These are phyloP conservation scores for Backusella circina DNA, from an alignment of 192 early-diverging fungal species.

Conservation along the genomic window DNA sequence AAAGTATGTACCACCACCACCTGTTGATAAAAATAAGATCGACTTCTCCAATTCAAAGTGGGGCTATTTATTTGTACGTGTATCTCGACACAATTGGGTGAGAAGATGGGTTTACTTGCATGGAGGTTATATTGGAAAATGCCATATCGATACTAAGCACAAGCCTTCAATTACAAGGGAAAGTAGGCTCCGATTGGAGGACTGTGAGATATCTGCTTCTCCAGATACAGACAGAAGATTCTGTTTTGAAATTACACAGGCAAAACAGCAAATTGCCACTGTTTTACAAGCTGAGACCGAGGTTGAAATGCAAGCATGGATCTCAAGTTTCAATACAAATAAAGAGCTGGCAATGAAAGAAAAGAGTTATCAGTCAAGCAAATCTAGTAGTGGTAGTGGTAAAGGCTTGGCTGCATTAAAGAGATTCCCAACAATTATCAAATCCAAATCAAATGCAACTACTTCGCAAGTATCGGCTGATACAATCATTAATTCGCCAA, in stretches of 20 bases:
- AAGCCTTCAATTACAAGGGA: not conserved
- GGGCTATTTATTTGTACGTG: conserved; percentile 59
- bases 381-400: not conserved
- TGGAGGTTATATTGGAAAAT: conserved; percentile 50
- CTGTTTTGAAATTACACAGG: conserved; percentile 58
- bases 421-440: not conserved
- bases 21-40: not conserved
- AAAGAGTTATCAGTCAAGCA: not conserved
- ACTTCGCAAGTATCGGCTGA: not conserved
- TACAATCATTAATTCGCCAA: not conserved
- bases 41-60: conserved; percentile 50
- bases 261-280: conserved; percentile 26
- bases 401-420: not conserved
- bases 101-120: conserved; percentile 59
- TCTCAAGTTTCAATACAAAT: conserved; percentile 55
- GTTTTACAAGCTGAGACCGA: conserved; percentile 68
- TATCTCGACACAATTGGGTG: conserved; percentile 41
- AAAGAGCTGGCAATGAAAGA: conserved; percentile 34
- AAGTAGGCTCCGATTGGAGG: not conserved
- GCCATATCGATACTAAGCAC: conserved; percentile 14
- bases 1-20: conserved; percentile 11
- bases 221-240: conserved; percentile 61
- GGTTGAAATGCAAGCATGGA: conserved; percentile 66
- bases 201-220: not conserved
- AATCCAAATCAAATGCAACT: conserved; percentile 4